Evolutionary conservation across 768 basidiomycete genomes (phyloP).

Genomic region (Macrolepiota albuminosa): DNA sequence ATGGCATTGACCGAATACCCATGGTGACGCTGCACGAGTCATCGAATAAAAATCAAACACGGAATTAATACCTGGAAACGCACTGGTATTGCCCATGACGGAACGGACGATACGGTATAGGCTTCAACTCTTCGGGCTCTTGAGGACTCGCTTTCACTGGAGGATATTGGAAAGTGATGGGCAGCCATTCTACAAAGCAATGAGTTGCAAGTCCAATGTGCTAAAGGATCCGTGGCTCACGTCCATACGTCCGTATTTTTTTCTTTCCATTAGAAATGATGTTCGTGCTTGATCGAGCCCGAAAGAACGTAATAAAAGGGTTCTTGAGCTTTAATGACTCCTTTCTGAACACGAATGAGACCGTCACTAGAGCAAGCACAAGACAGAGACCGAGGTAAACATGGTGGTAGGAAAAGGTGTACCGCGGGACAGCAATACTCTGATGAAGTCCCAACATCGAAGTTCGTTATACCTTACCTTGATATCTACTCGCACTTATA

Average conservation of each 20-base stretch:
- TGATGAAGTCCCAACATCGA: constrained; percentile 2
- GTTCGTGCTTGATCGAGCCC: not conserved
- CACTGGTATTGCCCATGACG: constrained; percentile 61
- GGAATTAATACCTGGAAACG: constrained; percentile 17
- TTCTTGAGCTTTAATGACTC: not conserved
- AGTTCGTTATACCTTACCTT: not conserved
- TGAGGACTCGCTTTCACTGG: constrained; percentile 35
- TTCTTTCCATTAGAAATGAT: not conserved
- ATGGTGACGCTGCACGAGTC: constrained; percentile 15
- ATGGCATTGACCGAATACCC: constrained; percentile 43
- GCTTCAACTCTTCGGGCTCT: constrained; percentile 40
- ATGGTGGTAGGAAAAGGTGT: not conserved
- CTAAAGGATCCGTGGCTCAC: not conserved
- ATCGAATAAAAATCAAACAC: not conserved
- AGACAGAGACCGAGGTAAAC: not conserved
- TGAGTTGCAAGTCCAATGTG: not conserved
- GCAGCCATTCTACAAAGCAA: constrained; percentile 43
- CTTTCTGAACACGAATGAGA: not conserved
- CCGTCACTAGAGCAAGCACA: not conserved
- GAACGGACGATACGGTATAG: constrained; percentile 64
- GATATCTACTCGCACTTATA: not conserved
- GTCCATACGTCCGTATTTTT: constrained; percentile 8
- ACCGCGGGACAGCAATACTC: not conserved
- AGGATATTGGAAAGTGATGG: constrained; percentile 49
- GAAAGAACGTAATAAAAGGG: not conserved